phyloP scores from a whole-genome alignment of 371 early-diverging fungal genomes.

The Mortierella sp. region DNA sequence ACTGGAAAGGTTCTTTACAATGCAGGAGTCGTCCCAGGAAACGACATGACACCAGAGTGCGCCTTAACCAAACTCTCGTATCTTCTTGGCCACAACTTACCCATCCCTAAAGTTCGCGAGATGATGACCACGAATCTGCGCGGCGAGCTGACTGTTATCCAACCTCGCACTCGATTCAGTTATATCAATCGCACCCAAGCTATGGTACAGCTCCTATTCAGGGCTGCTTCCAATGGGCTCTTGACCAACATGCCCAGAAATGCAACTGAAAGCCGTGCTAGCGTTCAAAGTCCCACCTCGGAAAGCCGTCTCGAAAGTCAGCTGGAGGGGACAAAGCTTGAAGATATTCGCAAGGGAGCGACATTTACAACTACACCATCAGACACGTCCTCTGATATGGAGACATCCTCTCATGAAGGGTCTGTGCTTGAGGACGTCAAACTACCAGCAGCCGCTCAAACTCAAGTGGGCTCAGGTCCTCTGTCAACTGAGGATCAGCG shows the following conservation, averaged over 20 bases:
- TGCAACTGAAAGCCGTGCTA: not conserved
- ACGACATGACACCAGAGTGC: conserved; percentile 98
- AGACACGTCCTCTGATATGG: conserved; percentile 24
- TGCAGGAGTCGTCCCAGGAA: conserved; percentile 93
- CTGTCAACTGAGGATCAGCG: conserved; percentile 63
- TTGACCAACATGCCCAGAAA: conserved; percentile 17
- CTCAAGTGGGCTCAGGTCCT: conserved; percentile 24
- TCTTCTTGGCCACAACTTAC: conserved; percentile 78
- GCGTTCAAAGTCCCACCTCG: conserved; percentile 20
- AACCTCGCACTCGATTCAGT: conserved; percentile 71
- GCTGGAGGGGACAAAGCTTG: conserved; percentile 13
- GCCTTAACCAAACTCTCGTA: conserved; percentile 96
- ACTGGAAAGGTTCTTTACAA: conserved; percentile 88
- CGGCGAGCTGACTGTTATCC: conserved; percentile 91
- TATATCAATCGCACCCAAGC: conserved; percentile 64
- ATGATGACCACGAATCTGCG: conserved; percentile 88
- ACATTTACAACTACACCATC: conserved; percentile 12
- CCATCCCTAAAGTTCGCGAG: conserved; percentile 79
- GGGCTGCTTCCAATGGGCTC: conserved; percentile 41
- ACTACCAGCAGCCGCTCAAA: not conserved
- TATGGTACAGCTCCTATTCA: conserved; percentile 65
- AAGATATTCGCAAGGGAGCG: not conserved
- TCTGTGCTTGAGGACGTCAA: not conserved
- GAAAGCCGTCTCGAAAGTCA: conserved; percentile 5
- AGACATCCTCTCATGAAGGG: conserved; percentile 18